Base-by-base conservation (phyloP, 768 basidiomycete genomes). In the Wakefieldia striispora region DNA sequence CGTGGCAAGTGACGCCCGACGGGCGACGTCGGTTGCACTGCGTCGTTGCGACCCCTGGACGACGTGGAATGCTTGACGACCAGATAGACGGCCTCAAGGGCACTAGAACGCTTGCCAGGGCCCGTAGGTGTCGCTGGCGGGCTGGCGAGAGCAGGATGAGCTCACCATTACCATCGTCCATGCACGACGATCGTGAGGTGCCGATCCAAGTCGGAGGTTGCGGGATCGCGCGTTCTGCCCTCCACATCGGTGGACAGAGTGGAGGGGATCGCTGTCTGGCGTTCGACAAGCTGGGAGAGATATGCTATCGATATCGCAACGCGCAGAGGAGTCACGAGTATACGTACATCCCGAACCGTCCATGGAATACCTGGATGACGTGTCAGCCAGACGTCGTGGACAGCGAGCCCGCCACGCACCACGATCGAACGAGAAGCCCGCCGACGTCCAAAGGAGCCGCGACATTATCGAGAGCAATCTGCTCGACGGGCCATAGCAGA, bases 321-420 rank as follows among this genome's bases (percentile, higher is more conserved):
- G 17, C 19, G 12, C 9, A 7, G 8, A 16, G n/a, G 21, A 12
- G n/a, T 44, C 5, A 4, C 13, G 6, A 24, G 11, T 6, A 7
- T 38, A 33, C 53, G 26, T 31, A 36, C 49, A 54, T 38, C 40
- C 44, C 13, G 10, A 31, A 31, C 43, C 43, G 17, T 31, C 38
- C 38, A 17, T 11, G 16, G 36, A 19, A 39, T 37, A 29, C 20
- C 27, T 14, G 20, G 29, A 1, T 6, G 27, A 7, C 13, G 42
- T 16, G 19, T 24, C 20, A 9, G 19, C 2, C 23, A 23, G 23
- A 23, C 6, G 24, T 29, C 16, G 16, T 38, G 36, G 31, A 19
- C 9, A 16, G 36, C 14, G 36, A 42, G 24, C 49, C 33, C 24
- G 42, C 49, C 24, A 14, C 7, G 3, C 10, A 21, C 20, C 19